Conservation (phyloP, 2,329 filamentous ascomycete species). For the Zymoseptoria brevis region DNA sequence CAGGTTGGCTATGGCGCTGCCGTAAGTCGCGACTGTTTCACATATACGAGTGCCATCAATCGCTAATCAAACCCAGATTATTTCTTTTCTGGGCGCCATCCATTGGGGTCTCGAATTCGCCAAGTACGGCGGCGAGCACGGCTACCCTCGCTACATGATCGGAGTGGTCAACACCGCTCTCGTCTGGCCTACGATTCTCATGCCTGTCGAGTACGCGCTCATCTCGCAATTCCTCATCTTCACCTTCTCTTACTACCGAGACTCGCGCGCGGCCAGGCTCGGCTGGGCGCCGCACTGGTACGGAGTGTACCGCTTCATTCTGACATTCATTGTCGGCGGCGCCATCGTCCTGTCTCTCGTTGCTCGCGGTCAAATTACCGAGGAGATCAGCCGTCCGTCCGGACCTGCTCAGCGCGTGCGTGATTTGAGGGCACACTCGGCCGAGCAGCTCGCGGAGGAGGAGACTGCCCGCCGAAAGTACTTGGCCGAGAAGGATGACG, state of each 20-base stretch:
- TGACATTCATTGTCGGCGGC: conserved; percentile 80
- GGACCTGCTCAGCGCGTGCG: conserved; percentile 42
- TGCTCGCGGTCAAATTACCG: conserved; percentile 68
- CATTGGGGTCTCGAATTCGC: conserved; percentile 91
- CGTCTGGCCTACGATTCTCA: conserved; percentile 81
- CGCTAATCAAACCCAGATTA: conserved; percentile 49
- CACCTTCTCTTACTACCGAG: conserved; percentile 75
- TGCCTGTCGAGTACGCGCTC: conserved; percentile 77
- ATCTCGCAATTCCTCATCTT: conserved; percentile 82
- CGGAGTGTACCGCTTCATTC: conserved; percentile 77
- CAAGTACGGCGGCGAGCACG: conserved; percentile 56
- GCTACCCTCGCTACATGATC: conserved; percentile 73
- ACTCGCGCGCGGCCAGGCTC: conserved; percentile 60
- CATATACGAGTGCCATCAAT: background rate
- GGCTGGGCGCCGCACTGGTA: conserved; percentile 87
- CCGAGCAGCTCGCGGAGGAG: conserved; percentile 23
- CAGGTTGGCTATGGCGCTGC: conserved; percentile 88
- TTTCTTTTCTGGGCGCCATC: conserved; percentile 87
- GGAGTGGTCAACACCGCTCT: conserved; percentile 71
- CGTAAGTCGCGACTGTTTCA: conserved; percentile 39
- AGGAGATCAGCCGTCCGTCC: conserved; percentile 42
- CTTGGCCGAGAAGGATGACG: conserved; percentile 23
- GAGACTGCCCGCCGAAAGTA: conserved; percentile 26
- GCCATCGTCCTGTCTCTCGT: conserved; percentile 75
- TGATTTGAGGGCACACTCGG: conserved; percentile 38